Evolutionary conservation across 192 early-diverging fungal species (phyloP).

Genomic region (Podila minutissima): DNA sequence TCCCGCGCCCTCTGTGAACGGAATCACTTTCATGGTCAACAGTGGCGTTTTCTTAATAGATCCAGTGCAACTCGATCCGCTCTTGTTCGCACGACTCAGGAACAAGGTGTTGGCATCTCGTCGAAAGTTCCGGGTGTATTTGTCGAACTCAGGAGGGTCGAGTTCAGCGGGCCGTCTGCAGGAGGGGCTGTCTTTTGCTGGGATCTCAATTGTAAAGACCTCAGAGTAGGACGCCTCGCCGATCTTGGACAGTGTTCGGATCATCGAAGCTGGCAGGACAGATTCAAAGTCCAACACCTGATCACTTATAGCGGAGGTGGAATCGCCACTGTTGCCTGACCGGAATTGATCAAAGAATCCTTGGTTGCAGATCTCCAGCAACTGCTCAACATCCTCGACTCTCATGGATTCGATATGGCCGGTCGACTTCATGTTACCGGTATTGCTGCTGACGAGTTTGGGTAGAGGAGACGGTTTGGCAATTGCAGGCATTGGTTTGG

Average conservation of each 20-base stretch:
- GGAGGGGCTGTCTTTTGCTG: slow-evolving; percentile 3
- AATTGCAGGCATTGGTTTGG: no score
- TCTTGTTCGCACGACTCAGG: not conserved
- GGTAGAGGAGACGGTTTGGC: not conserved
- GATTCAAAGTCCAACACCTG: slow-evolving; percentile 37
- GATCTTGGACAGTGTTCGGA: slow-evolving; percentile 63
- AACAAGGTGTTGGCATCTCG: not conserved
- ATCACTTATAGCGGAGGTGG: not conserved
- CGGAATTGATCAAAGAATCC: slow-evolving; percentile 36
- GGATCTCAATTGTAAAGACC: slow-evolving; percentile 66
- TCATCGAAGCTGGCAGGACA: slow-evolving; percentile 18
- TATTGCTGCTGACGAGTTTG: not conserved
- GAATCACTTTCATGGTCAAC: slow-evolving; percentile 82
- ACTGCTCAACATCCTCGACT: slow-evolving; percentile 4
- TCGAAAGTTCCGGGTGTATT: not conserved
- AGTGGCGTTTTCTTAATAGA: slow-evolving; percentile 48
- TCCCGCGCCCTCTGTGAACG: slow-evolving; percentile 69
- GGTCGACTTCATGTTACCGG: not conserved
- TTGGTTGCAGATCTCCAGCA: slow-evolving; percentile 38
- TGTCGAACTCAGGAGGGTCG: not conserved
- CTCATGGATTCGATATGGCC: not conserved
- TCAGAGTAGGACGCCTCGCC: slow-evolving; percentile 91
- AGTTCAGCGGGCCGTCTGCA: not conserved
- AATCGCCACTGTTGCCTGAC: not conserved
- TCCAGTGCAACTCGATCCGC: not conserved